phyloP scores from a whole-genome alignment of 1,284 basidiomycete species.

The Rhodofomes roseus region DNA sequence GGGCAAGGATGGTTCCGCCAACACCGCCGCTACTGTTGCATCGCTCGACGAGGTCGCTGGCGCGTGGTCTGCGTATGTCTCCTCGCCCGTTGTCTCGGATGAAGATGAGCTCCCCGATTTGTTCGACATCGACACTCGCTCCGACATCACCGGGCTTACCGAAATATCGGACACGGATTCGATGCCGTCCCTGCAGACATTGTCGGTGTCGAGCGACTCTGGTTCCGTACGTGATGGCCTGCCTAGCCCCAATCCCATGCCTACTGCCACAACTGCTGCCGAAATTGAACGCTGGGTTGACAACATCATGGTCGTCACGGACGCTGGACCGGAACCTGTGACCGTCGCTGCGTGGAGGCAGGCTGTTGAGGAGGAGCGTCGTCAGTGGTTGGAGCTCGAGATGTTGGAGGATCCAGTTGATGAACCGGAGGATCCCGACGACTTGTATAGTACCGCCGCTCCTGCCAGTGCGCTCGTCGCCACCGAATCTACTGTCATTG shows the following conservation, averaged over 20 bases:
- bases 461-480: background rate
- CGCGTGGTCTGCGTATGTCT: background rate
- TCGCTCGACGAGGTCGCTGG: background rate
- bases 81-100: background rate
- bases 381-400: too few species aligned
- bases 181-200: constrained; percentile 2
- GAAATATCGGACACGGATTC: background rate
- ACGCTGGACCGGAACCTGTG: too few species aligned
- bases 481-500: background rate
- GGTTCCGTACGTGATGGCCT: background rate
- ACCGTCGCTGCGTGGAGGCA: background rate
- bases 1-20: background rate
- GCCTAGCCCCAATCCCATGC: too few species aligned
- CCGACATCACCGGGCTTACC: constrained; percentile 1
- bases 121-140: background rate
- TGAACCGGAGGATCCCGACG: background rate
- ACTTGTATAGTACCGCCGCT: background rate
- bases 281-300: too few species aligned
- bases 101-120: background rate
- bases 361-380: background rate
- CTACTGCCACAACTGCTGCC: too few species aligned
- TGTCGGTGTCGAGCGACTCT: background rate
- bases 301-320: too few species aligned
- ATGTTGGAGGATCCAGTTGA: background rate
- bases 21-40: background rate